Percentiles rank a stretch among this genome's conserved stretches.
phyloP scores from a whole-genome alignment of 2,329 filamentous ascomycete genomes.

The Fusarium avenaceum region DNA sequence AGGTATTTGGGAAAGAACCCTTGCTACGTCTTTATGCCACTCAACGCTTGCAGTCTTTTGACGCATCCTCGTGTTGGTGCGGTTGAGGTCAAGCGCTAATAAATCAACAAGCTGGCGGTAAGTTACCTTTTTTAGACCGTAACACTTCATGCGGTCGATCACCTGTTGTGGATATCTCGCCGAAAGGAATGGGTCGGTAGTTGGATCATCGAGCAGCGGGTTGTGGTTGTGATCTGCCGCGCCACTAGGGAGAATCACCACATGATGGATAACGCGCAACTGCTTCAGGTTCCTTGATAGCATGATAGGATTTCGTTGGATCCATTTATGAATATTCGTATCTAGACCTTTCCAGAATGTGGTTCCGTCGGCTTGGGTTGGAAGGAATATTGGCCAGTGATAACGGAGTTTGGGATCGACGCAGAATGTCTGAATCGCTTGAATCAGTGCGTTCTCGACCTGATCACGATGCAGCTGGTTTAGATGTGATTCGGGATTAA shows the following conservation, averaged over 20 bases:
- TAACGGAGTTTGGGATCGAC: not conserved
- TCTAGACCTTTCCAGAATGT: slow-evolving; percentile 20
- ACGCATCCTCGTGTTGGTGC: slow-evolving; percentile 7
- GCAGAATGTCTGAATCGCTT: slow-evolving; percentile 32
- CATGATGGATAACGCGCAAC: slow-evolving; percentile 10
- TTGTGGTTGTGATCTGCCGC: slow-evolving; percentile 1
- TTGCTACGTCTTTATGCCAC: slow-evolving; percentile 26
- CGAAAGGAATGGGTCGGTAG: slow-evolving; percentile 25
- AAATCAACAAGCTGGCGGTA: not conserved
- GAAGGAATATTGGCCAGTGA: slow-evolving; percentile 12
- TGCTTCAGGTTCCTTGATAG: not conserved
- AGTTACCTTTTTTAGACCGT: slow-evolving; percentile 4
- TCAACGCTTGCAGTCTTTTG: not conserved
- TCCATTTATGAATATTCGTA: not conserved
- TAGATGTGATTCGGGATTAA: slow-evolving; percentile 1
- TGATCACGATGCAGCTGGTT: not conserved
- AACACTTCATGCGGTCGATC: not conserved
- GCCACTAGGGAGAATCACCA: not conserved
- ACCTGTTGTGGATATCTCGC: not conserved
- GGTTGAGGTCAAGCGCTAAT: slow-evolving; percentile 21
- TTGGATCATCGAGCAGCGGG: slow-evolving; percentile 19
- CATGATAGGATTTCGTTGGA: slow-evolving; percentile 11
- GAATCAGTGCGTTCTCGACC: not conserved
- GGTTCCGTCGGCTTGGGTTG: not conserved
- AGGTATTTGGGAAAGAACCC: not conserved